These are phyloP conservation scores for Sphaceloma murrayae DNA, from an alignment of 2,329 filamentous ascomycete species.

Conservation along the genomic window DNA sequence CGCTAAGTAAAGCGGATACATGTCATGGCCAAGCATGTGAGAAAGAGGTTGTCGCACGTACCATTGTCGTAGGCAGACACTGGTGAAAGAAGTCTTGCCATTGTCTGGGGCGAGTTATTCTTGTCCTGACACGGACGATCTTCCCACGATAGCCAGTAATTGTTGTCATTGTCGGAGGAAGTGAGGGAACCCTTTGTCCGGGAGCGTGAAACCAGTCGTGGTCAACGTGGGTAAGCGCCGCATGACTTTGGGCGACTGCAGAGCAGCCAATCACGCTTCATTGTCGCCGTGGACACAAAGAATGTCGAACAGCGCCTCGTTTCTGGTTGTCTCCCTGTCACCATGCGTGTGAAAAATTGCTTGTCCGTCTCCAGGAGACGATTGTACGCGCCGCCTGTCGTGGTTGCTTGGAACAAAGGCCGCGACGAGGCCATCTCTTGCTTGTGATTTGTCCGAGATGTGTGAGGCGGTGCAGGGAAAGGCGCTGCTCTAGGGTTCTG, in stretches of 20 bases:
- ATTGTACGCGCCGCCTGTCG: constrained; percentile 4
- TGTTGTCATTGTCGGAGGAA: constrained; percentile 36
- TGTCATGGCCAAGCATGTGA: constrained; percentile 1
- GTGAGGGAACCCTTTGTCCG: constrained; percentile 29
- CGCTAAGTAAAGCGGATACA: not conserved
- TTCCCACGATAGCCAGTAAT: constrained; percentile 32
- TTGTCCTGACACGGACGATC: constrained; percentile 10
- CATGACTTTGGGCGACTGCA: constrained; percentile 13
- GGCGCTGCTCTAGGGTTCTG: not conserved
- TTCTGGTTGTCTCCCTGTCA: constrained; percentile 12
- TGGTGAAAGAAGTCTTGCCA: constrained; percentile 28
- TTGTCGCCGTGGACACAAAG: constrained; percentile 15
- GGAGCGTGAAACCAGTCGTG: constrained; percentile 22
- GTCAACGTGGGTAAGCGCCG: constrained; percentile 27
- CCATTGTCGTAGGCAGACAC: constrained; percentile 11
- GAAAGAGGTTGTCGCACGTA: constrained; percentile 7
- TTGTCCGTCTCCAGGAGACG: constrained; percentile 3
- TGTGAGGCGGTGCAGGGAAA: constrained; percentile 5
- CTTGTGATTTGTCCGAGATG: not conserved
- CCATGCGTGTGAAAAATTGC: not conserved
- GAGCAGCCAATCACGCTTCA: constrained; percentile 17
- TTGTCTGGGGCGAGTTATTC: constrained; percentile 9
- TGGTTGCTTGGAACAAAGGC: constrained; percentile 9
- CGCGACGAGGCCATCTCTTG: not conserved
- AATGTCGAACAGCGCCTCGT: constrained; percentile 10